Evolutionary conservation across 371 early-diverging fungal genomes (phyloP).

Genomic region (Umbelopsis sp.): DNA sequence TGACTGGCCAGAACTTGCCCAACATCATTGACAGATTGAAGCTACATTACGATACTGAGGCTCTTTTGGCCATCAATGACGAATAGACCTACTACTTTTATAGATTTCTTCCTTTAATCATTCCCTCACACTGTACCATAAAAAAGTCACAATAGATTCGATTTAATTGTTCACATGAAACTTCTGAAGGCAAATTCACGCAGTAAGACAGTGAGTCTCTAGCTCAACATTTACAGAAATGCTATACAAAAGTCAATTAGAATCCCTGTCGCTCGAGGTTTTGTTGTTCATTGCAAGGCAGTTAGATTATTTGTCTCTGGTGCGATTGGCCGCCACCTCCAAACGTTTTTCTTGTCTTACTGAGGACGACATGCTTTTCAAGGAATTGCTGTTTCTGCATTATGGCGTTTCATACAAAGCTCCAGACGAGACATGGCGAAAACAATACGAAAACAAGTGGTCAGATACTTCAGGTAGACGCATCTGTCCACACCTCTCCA

Average conservation of each 20-base stretch:
- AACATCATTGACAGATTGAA: slow-evolving; percentile 58
- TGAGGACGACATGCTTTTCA: slow-evolving; percentile 35
- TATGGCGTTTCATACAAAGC: slow-evolving; percentile 36
- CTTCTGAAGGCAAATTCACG: too few relatives aligned
- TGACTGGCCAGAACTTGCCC: slow-evolving; percentile 60
- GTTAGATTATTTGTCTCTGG: slow-evolving; percentile 29
- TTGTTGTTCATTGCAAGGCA: slow-evolving; percentile 29
- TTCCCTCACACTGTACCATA: background rate
- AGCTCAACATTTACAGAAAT: slow-evolving; percentile 6
- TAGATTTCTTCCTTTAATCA: background rate
- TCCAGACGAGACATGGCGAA: slow-evolving; percentile 31
- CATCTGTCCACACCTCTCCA: slow-evolving; percentile 9
- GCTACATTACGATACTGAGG: slow-evolving; percentile 44
- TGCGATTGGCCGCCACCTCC: slow-evolving; percentile 30
- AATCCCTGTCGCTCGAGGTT: slow-evolving; percentile 35
- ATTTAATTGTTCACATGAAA: too few relatives aligned
- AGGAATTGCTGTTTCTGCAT: slow-evolving; percentile 36
- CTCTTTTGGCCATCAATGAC: slow-evolving; percentile 25
- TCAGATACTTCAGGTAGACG: slow-evolving; percentile 15
- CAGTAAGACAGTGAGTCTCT: too few relatives aligned
- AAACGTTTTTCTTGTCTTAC: slow-evolving; percentile 30
- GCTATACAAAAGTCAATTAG: slow-evolving; percentile 21
- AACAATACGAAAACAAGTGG: slow-evolving; percentile 26
- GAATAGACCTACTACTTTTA: background rate
- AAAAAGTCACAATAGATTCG: background rate